Conservation (phyloP, 2,329 filamentous ascomycete species). For the Neonectria neomacrospora region DNA sequence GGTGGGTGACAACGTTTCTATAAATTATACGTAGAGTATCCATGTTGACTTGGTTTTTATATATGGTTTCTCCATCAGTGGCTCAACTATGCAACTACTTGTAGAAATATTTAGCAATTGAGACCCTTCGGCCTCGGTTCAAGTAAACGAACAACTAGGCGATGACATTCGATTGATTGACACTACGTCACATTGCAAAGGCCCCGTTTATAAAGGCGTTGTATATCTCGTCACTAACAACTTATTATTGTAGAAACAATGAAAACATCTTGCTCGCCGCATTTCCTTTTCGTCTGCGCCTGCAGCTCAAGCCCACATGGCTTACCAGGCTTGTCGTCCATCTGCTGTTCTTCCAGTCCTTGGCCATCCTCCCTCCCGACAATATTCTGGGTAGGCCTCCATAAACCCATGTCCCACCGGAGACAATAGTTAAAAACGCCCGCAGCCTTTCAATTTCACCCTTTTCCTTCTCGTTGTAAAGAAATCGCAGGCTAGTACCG, state of each 20-base stretch:
- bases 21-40: neutral
- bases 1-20: neutral
- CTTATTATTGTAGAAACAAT: neutral
- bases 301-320: neutral
- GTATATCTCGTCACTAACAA: neutral
- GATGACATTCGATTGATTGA: neutral
- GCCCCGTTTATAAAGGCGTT: neutral
- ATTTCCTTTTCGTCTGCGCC: neutral
- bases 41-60: neutral
- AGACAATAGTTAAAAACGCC: neutral
- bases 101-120: too few species aligned
- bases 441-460: neutral
- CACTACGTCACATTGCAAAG: neutral
- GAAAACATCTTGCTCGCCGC: neutral
- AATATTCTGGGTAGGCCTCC: slow-evolving; percentile 1
- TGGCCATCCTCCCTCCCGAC: neutral
- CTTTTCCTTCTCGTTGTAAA: neutral
- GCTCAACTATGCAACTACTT: too few species aligned
- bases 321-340: neutral
- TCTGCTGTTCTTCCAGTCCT: slow-evolving; percentile 10
- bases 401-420: neutral
- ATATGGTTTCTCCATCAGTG: neutral
- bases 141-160: too few species aligned
- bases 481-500: neutral
- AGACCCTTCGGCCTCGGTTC: too few species aligned